Percentiles rank a stretch among this genome's conserved stretches.
Conservation (phyloP, 2,329 filamentous ascomycete genomes). For the Sordariomycetes sp. region DNA sequence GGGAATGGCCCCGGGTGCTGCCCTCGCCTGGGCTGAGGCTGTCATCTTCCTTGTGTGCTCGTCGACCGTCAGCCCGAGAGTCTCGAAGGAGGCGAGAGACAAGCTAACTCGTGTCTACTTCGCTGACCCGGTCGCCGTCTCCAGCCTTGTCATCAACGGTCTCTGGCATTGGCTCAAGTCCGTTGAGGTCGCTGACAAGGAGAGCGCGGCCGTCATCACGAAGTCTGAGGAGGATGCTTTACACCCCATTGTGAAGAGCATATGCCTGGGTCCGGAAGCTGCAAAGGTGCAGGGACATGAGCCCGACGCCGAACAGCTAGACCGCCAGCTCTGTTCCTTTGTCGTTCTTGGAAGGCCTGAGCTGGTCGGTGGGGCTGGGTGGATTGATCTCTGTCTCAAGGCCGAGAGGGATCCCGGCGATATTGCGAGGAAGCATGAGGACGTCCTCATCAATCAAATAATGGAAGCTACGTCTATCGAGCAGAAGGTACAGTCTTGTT, state of each 20-base stretch:
- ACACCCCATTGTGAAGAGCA: constrained; percentile 43
- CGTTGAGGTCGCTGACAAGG: constrained; percentile 60
- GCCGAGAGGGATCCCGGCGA: constrained; percentile 72
- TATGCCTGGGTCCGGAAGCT: constrained; percentile 45
- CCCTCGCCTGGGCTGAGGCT: constrained; percentile 67
- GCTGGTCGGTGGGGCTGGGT: constrained; percentile 63
- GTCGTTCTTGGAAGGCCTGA: constrained; percentile 68
- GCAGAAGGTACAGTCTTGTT: constrained; percentile 34
- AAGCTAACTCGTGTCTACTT: constrained; percentile 54
- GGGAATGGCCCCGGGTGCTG: constrained; percentile 31
- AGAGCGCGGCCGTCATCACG: constrained; percentile 53
- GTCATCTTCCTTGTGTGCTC: constrained; percentile 69
- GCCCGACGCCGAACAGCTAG: constrained; percentile 35
- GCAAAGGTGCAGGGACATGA: constrained; percentile 24
- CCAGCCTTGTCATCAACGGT: constrained; percentile 51
- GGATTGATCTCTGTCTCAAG: constrained; percentile 80
- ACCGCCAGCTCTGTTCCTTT: constrained; percentile 61
- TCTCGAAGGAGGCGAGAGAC: constrained; percentile 49
- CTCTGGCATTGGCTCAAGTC: constrained; percentile 70
- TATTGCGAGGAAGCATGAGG: constrained; percentile 52
- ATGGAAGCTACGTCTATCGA: constrained; percentile 29
- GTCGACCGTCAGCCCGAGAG: constrained; percentile 40
- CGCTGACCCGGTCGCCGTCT: constrained; percentile 41
- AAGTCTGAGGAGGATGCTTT: constrained; percentile 55
- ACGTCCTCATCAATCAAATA: constrained; percentile 57